Evolutionary conservation across 345 rosid genomes (phyloP).

Genomic region (Dipteronia sinensis): DNA sequence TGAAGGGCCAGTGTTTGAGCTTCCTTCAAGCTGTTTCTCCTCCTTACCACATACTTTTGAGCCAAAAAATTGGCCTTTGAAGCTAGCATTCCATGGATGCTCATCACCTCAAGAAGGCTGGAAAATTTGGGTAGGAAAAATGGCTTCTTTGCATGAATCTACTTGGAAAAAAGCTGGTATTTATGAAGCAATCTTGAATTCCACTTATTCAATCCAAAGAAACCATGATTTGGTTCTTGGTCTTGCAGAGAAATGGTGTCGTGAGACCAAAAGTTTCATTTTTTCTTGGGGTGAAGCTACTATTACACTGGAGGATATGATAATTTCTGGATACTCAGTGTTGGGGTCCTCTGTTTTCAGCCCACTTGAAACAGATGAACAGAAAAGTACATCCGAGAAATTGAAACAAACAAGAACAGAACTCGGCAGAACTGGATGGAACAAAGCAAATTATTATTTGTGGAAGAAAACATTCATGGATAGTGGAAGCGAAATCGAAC

Average conservation of each 20-base stretch:
- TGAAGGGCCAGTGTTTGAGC: constrained; percentile 22
- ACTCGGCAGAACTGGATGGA: neutral
- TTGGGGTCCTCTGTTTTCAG: constrained; percentile 45
- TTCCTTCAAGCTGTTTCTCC: constrained; percentile 26
- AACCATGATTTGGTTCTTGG: constrained; percentile 36
- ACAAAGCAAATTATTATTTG: neutral
- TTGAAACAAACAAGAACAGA: constrained; percentile 18
- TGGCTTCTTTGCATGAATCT: constrained; percentile 32
- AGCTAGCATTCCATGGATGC: constrained; percentile 39
- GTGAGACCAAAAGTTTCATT: constrained; percentile 50
- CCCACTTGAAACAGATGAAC: constrained; percentile 21
- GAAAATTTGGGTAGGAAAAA: constrained; percentile 45
- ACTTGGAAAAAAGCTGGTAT: constrained; percentile 53
- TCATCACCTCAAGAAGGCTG: constrained; percentile 31
- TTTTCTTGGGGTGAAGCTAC: constrained; percentile 66
- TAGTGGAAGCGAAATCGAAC: constrained; percentile 35
- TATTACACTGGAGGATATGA: constrained; percentile 48
- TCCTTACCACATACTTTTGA: constrained; percentile 11
- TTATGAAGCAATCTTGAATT: constrained; percentile 43
- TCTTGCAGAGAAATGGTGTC: constrained; percentile 52
- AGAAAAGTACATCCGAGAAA: constrained; percentile 20
- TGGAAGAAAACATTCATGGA: constrained; percentile 37
- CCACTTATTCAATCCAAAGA: constrained; percentile 33
- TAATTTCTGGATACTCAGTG: constrained; percentile 43
- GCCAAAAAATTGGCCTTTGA: constrained; percentile 26